Base-by-base conservation (phyloP, 768 basidiomycete species). In the Leccinum variicolor region DNA sequence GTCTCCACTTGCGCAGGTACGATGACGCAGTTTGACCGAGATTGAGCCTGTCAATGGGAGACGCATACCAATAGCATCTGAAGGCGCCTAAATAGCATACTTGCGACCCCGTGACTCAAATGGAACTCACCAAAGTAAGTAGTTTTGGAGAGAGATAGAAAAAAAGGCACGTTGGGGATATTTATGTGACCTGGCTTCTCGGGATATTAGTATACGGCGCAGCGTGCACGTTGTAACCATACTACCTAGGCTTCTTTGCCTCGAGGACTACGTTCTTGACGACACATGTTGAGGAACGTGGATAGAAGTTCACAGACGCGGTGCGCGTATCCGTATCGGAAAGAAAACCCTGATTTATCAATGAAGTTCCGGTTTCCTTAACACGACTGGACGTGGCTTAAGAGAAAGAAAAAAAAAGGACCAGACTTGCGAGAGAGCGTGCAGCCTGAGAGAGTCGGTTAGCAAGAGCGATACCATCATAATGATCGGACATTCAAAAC, bases 1-100 rank as follows among this genome's bases (percentile, higher is more conserved):
- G 53, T 23, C 21, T 47, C 19, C 28, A 6, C 41, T 43, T 47
- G 45, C 45, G 14, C 23, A 43, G 29, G 31, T 48, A 15, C 25
- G 46, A 58, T 21, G 29, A 52, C 28, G 47, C 17, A 52, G 47
- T 50, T 26, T 48, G 25, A 9, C 9, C 36, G 41, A 41, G 26
- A n/a, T 26, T 46, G 50, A 23, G 46, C 26, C 43, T 51, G 51
- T 36, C 15, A 13, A 49, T 49, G 41, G 55, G 25, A 28, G 45
- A 52, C 50, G 14, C 57, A 61, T 50, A 39, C 36, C 64, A 54
- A 66, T 59, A 53, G 21, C 19, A 45, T 47, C 23, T 23, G 19
- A 45, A 34, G 45, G 34, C 53, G n/a, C 43, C 49, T 43, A 41
- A 43, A 53, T 41, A 52, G 34, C 47, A 47, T 54, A 52, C 17